These are phyloP conservation scores for Oryza brachyantha DNA, from an alignment of 176 grass and related monocot species.

Conservation along the genomic window DNA sequence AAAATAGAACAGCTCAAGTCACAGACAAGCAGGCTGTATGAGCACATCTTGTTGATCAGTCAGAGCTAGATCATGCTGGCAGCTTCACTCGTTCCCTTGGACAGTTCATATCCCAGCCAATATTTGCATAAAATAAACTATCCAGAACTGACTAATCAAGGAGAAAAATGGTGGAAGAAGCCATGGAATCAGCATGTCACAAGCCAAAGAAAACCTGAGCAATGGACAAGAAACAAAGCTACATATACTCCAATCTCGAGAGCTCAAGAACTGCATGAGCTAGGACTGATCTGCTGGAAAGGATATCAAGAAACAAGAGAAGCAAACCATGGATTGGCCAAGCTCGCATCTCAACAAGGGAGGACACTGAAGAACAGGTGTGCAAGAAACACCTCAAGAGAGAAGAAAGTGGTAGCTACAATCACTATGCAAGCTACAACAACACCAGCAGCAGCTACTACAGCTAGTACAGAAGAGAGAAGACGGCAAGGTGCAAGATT, in stretches of 20 bases:
- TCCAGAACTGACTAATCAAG: background rate
- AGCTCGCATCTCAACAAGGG: background rate
- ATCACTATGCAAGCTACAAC: too few species aligned
- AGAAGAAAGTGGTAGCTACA: background rate
- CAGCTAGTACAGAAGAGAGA: background rate
- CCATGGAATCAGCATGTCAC: background rate
- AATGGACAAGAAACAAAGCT: background rate
- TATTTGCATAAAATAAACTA: slow-evolving; percentile 53
- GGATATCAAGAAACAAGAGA: background rate
- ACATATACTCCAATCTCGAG: too few species aligned
- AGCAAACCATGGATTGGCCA: background rate
- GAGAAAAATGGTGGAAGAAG: background rate
- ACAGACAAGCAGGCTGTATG: background rate
- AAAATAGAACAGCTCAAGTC: background rate
- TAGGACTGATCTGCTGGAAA: background rate
- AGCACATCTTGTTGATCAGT: slow-evolving; percentile 29
- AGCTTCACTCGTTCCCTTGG: slow-evolving; percentile 98
- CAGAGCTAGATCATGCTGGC: slow-evolving; percentile 99
- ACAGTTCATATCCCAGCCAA: slow-evolving; percentile 27
- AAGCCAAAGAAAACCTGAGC: background rate
- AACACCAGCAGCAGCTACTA: too few species aligned
- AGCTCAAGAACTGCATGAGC: too few species aligned
- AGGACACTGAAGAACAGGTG: background rate
- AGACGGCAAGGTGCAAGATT: slow-evolving; percentile 9
- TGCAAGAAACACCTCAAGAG: background rate